Evolutionary conservation across 2,329 filamentous ascomycete genomes (phyloP).

Genomic region (Alternaria triticimaculans): DNA sequence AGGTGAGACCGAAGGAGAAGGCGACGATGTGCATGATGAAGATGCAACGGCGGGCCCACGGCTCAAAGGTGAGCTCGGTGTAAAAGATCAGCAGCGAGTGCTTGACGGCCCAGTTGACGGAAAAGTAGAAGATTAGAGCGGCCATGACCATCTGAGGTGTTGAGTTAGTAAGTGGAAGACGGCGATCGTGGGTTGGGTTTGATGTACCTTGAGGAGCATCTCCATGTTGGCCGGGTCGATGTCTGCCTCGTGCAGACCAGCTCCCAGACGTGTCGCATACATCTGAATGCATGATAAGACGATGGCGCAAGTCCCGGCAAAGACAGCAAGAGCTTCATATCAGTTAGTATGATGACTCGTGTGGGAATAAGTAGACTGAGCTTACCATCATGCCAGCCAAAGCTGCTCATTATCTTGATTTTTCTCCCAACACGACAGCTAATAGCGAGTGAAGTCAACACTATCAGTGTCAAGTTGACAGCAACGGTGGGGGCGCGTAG

Average conservation of each 20-base stretch:
- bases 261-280: constrained; percentile 29
- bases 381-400: constrained; percentile 38
- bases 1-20: constrained; percentile 43
- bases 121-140: constrained; percentile 47
- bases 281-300: constrained; percentile 35
- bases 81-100: constrained; percentile 51
- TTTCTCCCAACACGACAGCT: constrained; percentile 31
- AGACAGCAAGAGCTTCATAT: constrained; percentile 25
- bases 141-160: constrained; percentile 26
- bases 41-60: constrained; percentile 33
- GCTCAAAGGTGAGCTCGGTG: constrained; percentile 43
- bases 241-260: constrained; percentile 21
- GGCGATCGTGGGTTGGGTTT: too few species aligned
- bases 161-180: neutral
- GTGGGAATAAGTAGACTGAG: neutral
- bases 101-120: constrained; percentile 51
- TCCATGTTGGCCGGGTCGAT: constrained; percentile 16
- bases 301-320: constrained; percentile 32
- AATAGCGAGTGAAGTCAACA: constrained; percentile 30
- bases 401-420: constrained; percentile 28
- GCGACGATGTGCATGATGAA: constrained; percentile 44
- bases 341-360: constrained; percentile 6
- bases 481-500: constrained; percentile 27
- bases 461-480: constrained; percentile 35
- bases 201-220: constrained; percentile 19